Base-by-base conservation (phyloP, 2,329 filamentous ascomycete genomes). In the Penicillium freii region DNA sequence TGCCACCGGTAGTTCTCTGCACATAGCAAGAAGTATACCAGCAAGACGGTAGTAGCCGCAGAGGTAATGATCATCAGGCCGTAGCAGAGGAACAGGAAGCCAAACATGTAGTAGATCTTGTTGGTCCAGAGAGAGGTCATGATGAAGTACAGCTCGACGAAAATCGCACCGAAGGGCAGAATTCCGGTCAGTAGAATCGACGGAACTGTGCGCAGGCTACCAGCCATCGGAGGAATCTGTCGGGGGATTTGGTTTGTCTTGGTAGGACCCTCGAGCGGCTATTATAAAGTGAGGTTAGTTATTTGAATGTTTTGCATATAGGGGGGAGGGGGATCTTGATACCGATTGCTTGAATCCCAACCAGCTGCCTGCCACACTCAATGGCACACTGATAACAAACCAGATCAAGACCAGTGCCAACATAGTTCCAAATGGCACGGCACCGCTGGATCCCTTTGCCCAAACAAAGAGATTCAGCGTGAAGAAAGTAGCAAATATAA, bases 101-200 rank as follows among this genome's bases (percentile, higher is more conserved):
- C 94, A 69, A 99, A 99, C 94, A 99, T 99, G 83, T 99, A 99
- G 82, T 99, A 99, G 65, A 99, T 94, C 77, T 94, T 91, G 80
- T 88, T 93, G 77, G 95, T 96, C 94, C 94, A 99, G 72, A 99
- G 93, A 27, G 91, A 96, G 78, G 88, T 96, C 91, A 99, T 96
- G 80, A 99, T 97, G 77, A 97, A 97, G 82, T 96, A 97, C 2
- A 99, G 86, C 78, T 99, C 94, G 46, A 97, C 92, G 65, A 97
- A 97, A 72, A 99, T 97, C 61, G 94, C 93, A 46, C 90, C 92
- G 69, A 99, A 99, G 0, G 94, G 94, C 27, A 97, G 82, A 50
- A 97, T 87, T 51, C 94, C 94, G 25, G 95, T 93, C 23, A 97
- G 83, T 17, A 97, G 83, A 84, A 96, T 93, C 63, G 90, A 95